Conservation (phyloP, 208 protist species). For the Entamoeba dispar region DNA sequence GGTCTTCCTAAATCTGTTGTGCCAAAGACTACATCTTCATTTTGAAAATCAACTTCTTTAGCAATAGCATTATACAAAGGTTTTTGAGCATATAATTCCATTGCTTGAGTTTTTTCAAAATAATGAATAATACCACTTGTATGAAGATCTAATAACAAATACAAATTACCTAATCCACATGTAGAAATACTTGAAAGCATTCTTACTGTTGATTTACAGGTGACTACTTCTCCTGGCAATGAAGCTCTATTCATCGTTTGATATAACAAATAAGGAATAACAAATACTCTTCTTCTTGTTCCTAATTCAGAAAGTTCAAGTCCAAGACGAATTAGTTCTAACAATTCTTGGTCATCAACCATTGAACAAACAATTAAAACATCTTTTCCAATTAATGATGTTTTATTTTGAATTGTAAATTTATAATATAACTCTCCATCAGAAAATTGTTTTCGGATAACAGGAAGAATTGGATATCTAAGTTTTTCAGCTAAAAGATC, state of each 20-base stretch:
- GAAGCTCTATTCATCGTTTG: conserved; percentile 17
- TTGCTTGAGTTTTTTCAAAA: background rate
- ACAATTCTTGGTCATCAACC: background rate
- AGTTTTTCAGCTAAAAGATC: background rate
- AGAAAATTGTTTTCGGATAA: background rate
- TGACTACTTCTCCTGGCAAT: conserved; percentile 15
- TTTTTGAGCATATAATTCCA: conserved; percentile 8
- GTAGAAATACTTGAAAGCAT: conserved; percentile 11
- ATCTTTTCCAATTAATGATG: background rate
- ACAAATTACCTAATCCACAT: conserved; percentile 15
- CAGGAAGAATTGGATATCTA: background rate
- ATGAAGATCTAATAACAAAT: conserved; percentile 26
- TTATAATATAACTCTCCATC: background rate
- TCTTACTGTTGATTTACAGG: background rate
- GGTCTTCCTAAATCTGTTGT: conserved; percentile 18
- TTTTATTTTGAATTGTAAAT: background rate
- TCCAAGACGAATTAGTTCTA: conserved; percentile 6
- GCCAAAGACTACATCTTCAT: conserved; percentile 5
- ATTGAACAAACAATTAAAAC: background rate
- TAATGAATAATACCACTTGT: conserved; percentile 12
- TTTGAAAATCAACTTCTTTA: background rate
- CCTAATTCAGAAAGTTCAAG: conserved; percentile 6
- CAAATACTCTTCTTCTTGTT: conserved; percentile 10
- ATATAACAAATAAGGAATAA: conserved; percentile 25
- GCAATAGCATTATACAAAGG: background rate